A percentile compares a stretch with the other conserved stretches of the same genome.
Conservation (phyloP, 2,329 filamentous ascomycete species). For the Monosporascus sp. region DNA sequence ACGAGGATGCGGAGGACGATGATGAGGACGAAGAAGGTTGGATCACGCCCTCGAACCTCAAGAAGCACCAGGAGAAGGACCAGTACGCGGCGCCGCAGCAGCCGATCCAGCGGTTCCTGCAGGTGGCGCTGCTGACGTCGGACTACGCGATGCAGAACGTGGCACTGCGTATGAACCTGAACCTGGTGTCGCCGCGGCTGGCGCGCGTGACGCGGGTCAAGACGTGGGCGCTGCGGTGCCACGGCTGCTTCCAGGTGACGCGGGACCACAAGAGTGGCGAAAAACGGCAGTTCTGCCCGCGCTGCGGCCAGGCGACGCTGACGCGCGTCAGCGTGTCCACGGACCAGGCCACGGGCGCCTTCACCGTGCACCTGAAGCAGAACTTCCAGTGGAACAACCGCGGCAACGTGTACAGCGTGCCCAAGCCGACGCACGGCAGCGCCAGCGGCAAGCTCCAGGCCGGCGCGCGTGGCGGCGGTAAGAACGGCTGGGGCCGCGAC, state of each 20-base stretch:
- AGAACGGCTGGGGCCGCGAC: slow-evolving; percentile 79
- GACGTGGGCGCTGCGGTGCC: slow-evolving; percentile 87
- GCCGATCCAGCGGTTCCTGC: slow-evolving; percentile 60
- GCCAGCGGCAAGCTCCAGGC: slow-evolving; percentile 69
- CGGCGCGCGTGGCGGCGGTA: slow-evolving; percentile 73
- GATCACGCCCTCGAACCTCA: slow-evolving; percentile 93
- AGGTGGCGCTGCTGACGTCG: slow-evolving; percentile 87
- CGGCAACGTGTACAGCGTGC: slow-evolving; percentile 87
- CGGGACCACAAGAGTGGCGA: slow-evolving; percentile 66
- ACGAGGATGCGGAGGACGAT: slow-evolving; percentile 31
- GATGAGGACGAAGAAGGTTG: slow-evolving; percentile 66
- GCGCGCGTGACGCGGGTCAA: slow-evolving; percentile 79
- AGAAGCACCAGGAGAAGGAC: slow-evolving; percentile 73
- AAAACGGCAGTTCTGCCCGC: slow-evolving; percentile 74
- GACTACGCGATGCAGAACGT: slow-evolving; percentile 99
- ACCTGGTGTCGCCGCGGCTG: slow-evolving; percentile 74
- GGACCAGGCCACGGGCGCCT: slow-evolving; percentile 65
- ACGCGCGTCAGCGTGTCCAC: slow-evolving; percentile 83
- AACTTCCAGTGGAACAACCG: slow-evolving; percentile 96
- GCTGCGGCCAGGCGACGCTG: slow-evolving; percentile 83
- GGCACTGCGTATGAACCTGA: slow-evolving; percentile 87
- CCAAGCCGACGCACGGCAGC: slow-evolving; percentile 79
- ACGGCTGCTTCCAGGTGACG: slow-evolving; percentile 83
- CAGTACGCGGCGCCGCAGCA: slow-evolving; percentile 41
- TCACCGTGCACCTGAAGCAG: slow-evolving; percentile 81